A percentile compares a stretch with the other conserved stretches of the same genome.
phyloP scores from a whole-genome alignment of 345 rosid species.

The Gossypium stocksii region DNA sequence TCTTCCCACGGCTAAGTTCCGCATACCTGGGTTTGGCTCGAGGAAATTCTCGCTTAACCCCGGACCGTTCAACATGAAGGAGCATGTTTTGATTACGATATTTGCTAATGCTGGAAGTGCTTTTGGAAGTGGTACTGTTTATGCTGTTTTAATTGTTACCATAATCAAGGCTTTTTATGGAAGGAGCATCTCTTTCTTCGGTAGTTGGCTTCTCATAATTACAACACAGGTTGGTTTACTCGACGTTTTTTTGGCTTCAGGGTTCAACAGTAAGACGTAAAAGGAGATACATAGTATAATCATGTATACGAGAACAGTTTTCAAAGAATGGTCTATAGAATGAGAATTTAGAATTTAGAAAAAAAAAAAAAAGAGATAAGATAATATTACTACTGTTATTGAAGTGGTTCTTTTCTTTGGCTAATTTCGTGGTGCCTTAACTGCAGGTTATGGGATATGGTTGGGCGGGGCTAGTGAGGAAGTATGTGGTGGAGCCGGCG shows the following conservation, averaged over 20 bases:
- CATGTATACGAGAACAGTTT: neutral
- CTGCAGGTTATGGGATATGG: conserved; percentile 58
- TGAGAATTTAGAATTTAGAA: too few species aligned
- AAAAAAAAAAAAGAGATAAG: too few species aligned
- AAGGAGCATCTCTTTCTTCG: conserved; percentile 48
- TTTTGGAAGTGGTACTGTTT: conserved; percentile 50
- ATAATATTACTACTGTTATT: too few species aligned
- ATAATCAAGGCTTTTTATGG: conserved; percentile 52
- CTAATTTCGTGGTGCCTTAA: neutral
- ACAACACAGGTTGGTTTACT: conserved; percentile 51
- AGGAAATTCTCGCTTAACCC: conserved; percentile 41
- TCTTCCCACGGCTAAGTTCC: conserved; percentile 39
- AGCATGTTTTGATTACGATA: conserved; percentile 47
- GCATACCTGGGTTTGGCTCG: conserved; percentile 29
- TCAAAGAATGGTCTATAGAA: too few species aligned
- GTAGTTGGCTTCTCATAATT: conserved; percentile 57
- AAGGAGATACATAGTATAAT: neutral
- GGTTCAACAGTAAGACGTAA: neutral
- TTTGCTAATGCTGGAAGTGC: conserved; percentile 62
- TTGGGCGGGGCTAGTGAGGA: conserved; percentile 67
- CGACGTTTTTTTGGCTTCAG: neutral
- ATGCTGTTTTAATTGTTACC: conserved; percentile 49
- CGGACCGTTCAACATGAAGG: conserved; percentile 48
- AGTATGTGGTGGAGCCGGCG: conserved; percentile 57
- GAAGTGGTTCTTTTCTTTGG: too few species aligned